Evolutionary conservation across 2,329 filamentous ascomycete genomes (phyloP), one percentile per base, ranked within the genome.

Genomic region (Colletotrichum simmondsii): DNA sequence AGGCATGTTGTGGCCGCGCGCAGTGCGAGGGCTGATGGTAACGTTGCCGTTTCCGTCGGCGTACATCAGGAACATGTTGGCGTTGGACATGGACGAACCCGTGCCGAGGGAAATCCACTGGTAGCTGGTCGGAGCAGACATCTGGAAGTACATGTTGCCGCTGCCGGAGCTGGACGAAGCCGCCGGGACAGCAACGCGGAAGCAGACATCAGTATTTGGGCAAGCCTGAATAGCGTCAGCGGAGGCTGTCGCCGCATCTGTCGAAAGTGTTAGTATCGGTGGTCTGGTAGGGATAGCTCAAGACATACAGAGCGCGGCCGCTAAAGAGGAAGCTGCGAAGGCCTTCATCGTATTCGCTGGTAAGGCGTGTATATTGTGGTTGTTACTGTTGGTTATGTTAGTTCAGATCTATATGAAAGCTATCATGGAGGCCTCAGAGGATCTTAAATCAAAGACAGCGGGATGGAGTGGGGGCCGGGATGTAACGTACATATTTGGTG

Each of bases 61-160:
- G 79, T 93, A 93, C 75, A 92, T 84, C 77, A 93, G 75, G 77
- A 93, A 92, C 70, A 92, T 91, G 78, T 90, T 87, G 62, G 90
- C 80, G 37, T 85, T 87, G 16, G 78, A 53, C 91, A 93, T 93
- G 54, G 75, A 72, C 0, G 77, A 76, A 58, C 91, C 91, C 37
- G 88, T 89, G 35, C 89, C 91, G 22, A 92, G 82, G 10, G 84
- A 88, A 19, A 91, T 85, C 91, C 91, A 93, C 72, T 80, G 76
- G 77, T 88, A 88, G 6, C 81, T 82, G 2, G 84, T 83, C 1
- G 89, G 87, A 4, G 89, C 89, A n/a, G 81, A 82, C 68, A 93
- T 84, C 77, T 91, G 90, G 75, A 92, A 85, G 78, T 90, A 92
- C 66, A 92, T 84, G 77, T 90, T 89, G 68, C 89, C 90, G 4